A percentile compares a stretch with the other conserved stretches of the same genome.
Evolutionary conservation across 495 filamentous ascomycete species (phyloP).

Genomic region (Penicillium soppii): DNA sequence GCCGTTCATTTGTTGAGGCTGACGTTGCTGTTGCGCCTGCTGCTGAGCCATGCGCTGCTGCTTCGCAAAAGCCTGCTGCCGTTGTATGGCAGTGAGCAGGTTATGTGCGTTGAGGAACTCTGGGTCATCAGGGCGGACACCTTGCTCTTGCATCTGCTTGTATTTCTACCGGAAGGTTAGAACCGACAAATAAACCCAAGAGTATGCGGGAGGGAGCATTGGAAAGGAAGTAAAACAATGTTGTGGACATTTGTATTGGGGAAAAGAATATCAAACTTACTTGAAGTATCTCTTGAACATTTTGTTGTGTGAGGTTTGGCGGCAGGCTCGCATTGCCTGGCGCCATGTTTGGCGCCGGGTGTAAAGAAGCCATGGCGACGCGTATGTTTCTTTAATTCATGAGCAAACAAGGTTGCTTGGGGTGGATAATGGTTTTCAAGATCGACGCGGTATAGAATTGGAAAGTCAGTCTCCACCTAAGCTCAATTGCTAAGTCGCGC

Average conservation of each 20-base stretch:
- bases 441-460: constrained; percentile 7
- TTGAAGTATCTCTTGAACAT: constrained; percentile 60
- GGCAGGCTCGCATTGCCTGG: constrained; percentile 56
- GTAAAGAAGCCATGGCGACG: constrained; percentile 73
- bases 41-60: constrained; percentile 46
- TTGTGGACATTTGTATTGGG: too few relatives aligned
- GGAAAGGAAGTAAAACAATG: too few relatives aligned
- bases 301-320: constrained; percentile 55
- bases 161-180: constrained; percentile 61
- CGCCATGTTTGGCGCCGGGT: constrained; percentile 64
- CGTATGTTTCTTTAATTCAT: constrained; percentile 37
- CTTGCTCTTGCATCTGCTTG: constrained; percentile 74
- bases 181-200: neutral
- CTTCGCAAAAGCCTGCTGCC: constrained; percentile 52
- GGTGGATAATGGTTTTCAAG: constrained; percentile 20
- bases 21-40: constrained; percentile 43
- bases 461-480: constrained; percentile 22
- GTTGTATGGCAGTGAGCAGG: constrained; percentile 64
- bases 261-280: constrained; percentile 40
- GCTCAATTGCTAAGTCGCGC: constrained; percentile 25
- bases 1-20: constrained; percentile 51
- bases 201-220: too few relatives aligned
- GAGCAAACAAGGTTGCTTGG: constrained; percentile 12
- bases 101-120: constrained; percentile 74
- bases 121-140: constrained; percentile 71